Base-by-base conservation (phyloP, 2,329 filamentous ascomycete genomes). In the Fusarium duplospermum region DNA sequence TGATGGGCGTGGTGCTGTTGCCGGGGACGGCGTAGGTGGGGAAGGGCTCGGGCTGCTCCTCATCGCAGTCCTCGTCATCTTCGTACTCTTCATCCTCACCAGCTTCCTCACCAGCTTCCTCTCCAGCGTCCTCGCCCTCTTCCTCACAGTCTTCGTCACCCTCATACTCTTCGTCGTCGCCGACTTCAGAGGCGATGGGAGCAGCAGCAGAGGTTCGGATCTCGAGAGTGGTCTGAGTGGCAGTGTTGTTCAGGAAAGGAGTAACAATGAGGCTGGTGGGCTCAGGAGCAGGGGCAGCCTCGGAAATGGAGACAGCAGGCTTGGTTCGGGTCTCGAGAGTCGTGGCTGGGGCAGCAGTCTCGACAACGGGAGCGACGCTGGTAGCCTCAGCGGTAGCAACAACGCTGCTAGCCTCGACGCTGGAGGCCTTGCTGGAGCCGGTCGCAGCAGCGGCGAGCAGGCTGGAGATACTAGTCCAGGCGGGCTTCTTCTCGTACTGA, bases 401-500 rank as follows among this genome's bases (percentile, higher is more conserved):
- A 1, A 50, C 64, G 33, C 62, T 62, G 6, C 64, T 56, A 6
- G n/a, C 38, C 38, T 42, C 38, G 18, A 42, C 20, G 11, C n/a
- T 42, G 11, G 40, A 42, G 2, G 58, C 31, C 22, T 52, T 38
- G 1, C 58, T 59, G 3, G 70, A 24, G n/a, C 64, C 64, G 10
- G 78, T 79, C 3, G 73, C 77, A 6, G 78, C 79, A 1, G 78
- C 80, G 33, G 81, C 80, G 10, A 84, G 77, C 11, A 81, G 71
- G 50, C 78, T 79, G 16, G 80, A 80, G 18, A 86, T 81, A 24
- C 80, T 81, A 20, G 77, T 81, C 75, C 84, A 86, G 0, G 84
- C 83, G 1, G 81, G 79, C 79, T 86, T 86, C 78, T 81, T 82
- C 57, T 78, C 74, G 59, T 81, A 82, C 59, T 83, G 78, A 13